Evolutionary conservation across 768 basidiomycete genomes (phyloP), one percentile per base, ranked within the genome.

Genomic region (Boletus reticuloceps): DNA sequence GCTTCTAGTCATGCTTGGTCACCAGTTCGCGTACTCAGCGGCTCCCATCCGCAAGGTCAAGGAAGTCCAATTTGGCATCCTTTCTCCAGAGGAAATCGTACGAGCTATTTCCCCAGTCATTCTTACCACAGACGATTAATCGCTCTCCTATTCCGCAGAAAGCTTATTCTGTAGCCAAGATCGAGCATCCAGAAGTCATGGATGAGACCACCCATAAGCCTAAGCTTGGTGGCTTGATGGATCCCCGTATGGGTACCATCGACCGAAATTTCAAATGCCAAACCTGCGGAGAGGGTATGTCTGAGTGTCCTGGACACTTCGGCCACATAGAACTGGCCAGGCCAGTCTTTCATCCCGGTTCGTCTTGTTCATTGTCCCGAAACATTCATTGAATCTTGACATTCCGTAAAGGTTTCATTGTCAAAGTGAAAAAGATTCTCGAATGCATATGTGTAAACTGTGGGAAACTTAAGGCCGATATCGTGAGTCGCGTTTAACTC

Each of bases 271-370:
- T 96, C 77, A 98, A 98, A 78, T 99, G 97, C 71, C 94, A 98
- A 78, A 98, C 97, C 29, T 98, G 97, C 72, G 95, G 94, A 62
- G 97, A 99, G 81, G 96, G 95, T n/a, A 98, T 98, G 95, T 88
- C 94, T 17, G 97, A 98, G 71, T 99, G 97, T 77, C 95, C 97
- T 27, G 97, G 97, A 48, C 97, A 98, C 73, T 99, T 99, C 77
- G 97, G 97, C 52, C 95, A 98, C 71, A 93, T 99, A 67, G 97
- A 99, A 75, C 77, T 99, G 67, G 93, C 93, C 42, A 81, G 94
- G 64, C 94, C 96, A n/a, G 93, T 97, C 34, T 98, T 94, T 68
- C 96, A 98, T 73, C 89, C 93, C 73, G 94, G 93, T 92, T 73
- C 59, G 86, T 80, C 25, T 11, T 25, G 9, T 51, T 7, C 41